Conservation (phyloP, 2,329 filamentous ascomycete species). For the Aspergillus sp. region DNA sequence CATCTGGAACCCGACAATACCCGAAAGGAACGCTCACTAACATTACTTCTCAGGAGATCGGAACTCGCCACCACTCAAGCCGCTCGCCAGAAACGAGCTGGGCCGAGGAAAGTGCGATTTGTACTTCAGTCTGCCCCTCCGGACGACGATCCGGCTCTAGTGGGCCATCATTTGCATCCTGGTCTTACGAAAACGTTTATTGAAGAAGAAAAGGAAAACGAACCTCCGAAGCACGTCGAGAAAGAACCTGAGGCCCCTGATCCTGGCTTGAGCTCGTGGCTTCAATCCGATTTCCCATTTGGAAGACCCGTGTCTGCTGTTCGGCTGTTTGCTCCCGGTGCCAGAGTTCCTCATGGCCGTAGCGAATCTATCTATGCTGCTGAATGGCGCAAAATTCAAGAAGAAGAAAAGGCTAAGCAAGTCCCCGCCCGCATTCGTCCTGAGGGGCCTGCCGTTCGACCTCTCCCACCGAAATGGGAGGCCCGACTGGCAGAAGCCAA, state of each 20-base stretch:
- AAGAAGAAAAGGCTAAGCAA: slow-evolving; percentile 16
- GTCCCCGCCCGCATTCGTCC: slow-evolving; percentile 14
- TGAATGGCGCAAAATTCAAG: slow-evolving; percentile 21
- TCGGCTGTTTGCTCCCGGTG: slow-evolving; percentile 16
- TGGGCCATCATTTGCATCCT: background rate
- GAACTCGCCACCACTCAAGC: background rate
- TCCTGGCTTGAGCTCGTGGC: slow-evolving; percentile 15
- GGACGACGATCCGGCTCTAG: background rate
- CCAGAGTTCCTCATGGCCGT: slow-evolving; percentile 20
- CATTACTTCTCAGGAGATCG: background rate
- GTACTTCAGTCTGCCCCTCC: background rate
- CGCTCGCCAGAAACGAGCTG: background rate
- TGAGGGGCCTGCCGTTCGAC: slow-evolving; percentile 27
- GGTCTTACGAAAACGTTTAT: background rate
- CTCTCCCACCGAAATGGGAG: slow-evolving; percentile 32
- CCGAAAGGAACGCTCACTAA: background rate
- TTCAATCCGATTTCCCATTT: slow-evolving; percentile 11
- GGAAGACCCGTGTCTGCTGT: slow-evolving; percentile 26
- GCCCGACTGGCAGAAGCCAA: slow-evolving; percentile 24
- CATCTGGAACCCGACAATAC: background rate
- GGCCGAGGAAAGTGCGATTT: background rate
- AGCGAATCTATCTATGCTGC: slow-evolving; percentile 23
- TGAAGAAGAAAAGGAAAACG: slow-evolving; percentile 13
- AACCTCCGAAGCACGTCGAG: slow-evolving; percentile 4
- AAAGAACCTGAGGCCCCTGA: slow-evolving; percentile 8